Conservation (phyloP, 371 early-diverging fungal genomes). For the Mortierella polycephala region DNA sequence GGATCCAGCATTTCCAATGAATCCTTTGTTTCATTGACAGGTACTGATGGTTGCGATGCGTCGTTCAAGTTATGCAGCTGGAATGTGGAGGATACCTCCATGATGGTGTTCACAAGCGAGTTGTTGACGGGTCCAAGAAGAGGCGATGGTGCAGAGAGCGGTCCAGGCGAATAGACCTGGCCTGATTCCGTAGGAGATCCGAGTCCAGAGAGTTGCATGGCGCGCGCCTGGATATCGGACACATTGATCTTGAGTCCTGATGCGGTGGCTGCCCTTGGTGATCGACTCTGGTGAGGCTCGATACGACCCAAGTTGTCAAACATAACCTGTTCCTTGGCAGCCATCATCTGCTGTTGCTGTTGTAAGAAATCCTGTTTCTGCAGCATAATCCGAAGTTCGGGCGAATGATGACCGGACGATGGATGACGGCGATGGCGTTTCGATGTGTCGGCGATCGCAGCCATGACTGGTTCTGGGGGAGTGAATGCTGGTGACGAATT, state of each 20-base stretch:
- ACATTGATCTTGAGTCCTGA: slow-evolving; percentile 48
- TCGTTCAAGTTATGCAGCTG: slow-evolving; percentile 46
- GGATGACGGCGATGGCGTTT: slow-evolving; percentile 51
- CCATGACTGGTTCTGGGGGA: slow-evolving; percentile 15
- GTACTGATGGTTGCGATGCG: not conserved
- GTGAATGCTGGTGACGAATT: slow-evolving; percentile 31
- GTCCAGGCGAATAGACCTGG: slow-evolving; percentile 39
- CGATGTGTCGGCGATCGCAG: slow-evolving; percentile 8
- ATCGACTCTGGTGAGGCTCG: slow-evolving; percentile 46
- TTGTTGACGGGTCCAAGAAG: slow-evolving; percentile 19
- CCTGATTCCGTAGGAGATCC: slow-evolving; percentile 42
- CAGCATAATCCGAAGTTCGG: slow-evolving; percentile 40
- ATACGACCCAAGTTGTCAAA: slow-evolving; percentile 20
- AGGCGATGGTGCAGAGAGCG: slow-evolving; percentile 48
- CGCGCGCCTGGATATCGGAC: slow-evolving; percentile 32
- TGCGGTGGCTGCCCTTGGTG: slow-evolving; percentile 29
- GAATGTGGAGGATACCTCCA: slow-evolving; percentile 37
- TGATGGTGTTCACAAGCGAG: slow-evolving; percentile 28
- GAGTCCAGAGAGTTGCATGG: slow-evolving; percentile 30
- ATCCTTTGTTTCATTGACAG: slow-evolving; percentile 19
- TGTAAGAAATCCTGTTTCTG: slow-evolving; percentile 43
- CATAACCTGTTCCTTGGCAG: slow-evolving; percentile 27
- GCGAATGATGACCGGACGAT: slow-evolving; percentile 50
- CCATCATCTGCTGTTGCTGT: slow-evolving; percentile 46
- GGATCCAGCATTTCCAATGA: slow-evolving; percentile 18